These are phyloP conservation scores for Wickerhamomyces mucosus DNA, from an alignment of 805 yeast species.

Conservation along the genomic window DNA sequence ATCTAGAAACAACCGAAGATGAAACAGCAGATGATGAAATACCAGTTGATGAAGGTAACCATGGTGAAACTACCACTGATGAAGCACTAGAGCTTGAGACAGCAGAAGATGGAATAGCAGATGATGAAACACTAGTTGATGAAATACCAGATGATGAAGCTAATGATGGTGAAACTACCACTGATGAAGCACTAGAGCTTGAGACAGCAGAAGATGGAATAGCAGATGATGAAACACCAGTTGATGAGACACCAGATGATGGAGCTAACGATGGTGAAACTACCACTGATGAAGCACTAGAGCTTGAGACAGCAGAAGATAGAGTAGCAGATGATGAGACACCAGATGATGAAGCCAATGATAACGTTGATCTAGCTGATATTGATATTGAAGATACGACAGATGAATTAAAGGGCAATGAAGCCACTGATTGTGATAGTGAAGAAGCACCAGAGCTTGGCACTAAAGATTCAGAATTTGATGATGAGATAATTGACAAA, in stretches of 20 bases:
- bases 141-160: slow-evolving; percentile 2
- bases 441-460: not conserved
- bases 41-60: not conserved
- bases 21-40: not conserved
- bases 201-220: not conserved
- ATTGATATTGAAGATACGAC: not conserved
- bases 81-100: slow-evolving; percentile 1
- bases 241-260: slow-evolving; percentile 1
- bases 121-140: slow-evolving; percentile 1
- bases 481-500: not conserved
- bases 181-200: not conserved
- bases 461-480: too few relatives aligned
- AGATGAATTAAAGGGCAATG: too few relatives aligned
- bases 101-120: not conserved
- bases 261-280: slow-evolving; percentile 1
- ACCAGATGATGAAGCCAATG: slow-evolving; percentile 1
- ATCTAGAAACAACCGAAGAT: not conserved
- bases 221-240: not conserved
- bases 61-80: not conserved
- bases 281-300: not conserved
- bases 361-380: slow-evolving; percentile 2
- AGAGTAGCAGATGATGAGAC: not conserved
- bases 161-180: not conserved
- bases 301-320: not conserved
- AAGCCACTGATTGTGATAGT: too few relatives aligned